Evolutionary conservation across 1,284 basidiomycete genomes (phyloP), one percentile per base, ranked within the genome.

Genomic region (Fomitopsis betulina): DNA sequence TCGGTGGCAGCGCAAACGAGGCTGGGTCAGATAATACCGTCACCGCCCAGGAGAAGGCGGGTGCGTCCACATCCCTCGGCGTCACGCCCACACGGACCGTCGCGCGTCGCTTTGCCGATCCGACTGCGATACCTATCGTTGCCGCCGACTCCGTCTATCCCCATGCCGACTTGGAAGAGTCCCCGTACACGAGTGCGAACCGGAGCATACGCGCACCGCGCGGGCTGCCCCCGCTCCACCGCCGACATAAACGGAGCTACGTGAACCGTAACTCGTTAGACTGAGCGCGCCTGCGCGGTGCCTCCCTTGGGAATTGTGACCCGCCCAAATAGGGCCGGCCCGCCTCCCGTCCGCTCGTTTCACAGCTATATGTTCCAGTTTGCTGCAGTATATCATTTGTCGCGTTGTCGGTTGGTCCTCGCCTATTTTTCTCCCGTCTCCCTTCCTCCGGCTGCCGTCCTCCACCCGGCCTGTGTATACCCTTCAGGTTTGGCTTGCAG

Each of bases 1-100:
- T 92, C 53, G 90, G 89, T 37, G 89, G 89, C 15, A 80, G 78
- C 56, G 86, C 81, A n/a, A 73, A 80, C 56, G 78, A 88, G 62
- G 70, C 72, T 6, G 43, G 65, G 45, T 56, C 65, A 19, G 56
- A 60, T 5, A 25, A 64, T 17, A 56, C 68, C 27, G 52, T 66
- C 9, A 58, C 65, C 2, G 61, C 60, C 12, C 49, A 58, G n/a
- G 62, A 47, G 3, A 65, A 55, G 39, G 53, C 23, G 3, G 62
- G 35, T 45, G 49, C 60, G 40, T 50, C 58, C 9, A 63, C 65
- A 15, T 61, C 59, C 17, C 63, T 65, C 33, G 73, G 74, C 55
- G 77, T 79, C 30, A 64, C 72, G 2, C 82, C 82, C 7, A 84
- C 83, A 21, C 69, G 74, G 57, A 85, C 82, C 1, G 70, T 84